Evolutionary conservation across 2,329 filamentous ascomycete species (phyloP), one percentile per base, ranked within the genome.

Genomic region (Tolypocladium sp.): DNA sequence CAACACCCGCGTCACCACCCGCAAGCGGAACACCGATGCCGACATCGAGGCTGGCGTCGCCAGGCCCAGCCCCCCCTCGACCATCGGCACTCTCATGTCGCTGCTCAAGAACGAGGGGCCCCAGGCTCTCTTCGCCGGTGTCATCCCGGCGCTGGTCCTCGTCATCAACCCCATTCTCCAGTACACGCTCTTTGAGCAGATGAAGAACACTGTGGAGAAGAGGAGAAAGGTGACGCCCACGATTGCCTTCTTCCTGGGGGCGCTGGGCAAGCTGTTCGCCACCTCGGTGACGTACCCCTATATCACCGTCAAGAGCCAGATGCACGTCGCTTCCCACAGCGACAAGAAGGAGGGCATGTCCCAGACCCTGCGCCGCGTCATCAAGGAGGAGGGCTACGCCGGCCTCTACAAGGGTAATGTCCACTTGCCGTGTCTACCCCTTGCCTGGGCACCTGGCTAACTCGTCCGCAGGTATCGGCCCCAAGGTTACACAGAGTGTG

Each of bases 121-220:
- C 27, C 79, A 83, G 69, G 90, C 92, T 12, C 84, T 99, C 40
- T 99, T 99, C 73, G 83, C 92, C 5, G 94, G 94, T 62, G 93
- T 99, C 57, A 82, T 97, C 60, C 94, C 94, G 12, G 94, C 94
- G 0, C 79, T 99, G 66, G 87, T 99, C 65, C 82, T 99, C 63
- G 94, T 99, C 69, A 92, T 97, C 78, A 99, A 99, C 79, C 94
- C 94, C 5, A 99, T 99, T 66, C 79, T 99, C 64, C 94, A 99
- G 78, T 99, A 99, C 77, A 99, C 94, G 20, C 89, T 99, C 59
- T 99, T 97, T 69, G 94, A 99, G 81, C 93, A 99, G 80, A 80
- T 97, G 78, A 97, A 97, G 84, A 96, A 97, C 73, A 69, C 82
- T 33, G 77, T 97, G 59, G 93, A 97, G 83, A 89, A 76, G 69